Base-by-base conservation (phyloP, 2,329 filamentous ascomycete species). In the Scedosporium dehoogii region DNA sequence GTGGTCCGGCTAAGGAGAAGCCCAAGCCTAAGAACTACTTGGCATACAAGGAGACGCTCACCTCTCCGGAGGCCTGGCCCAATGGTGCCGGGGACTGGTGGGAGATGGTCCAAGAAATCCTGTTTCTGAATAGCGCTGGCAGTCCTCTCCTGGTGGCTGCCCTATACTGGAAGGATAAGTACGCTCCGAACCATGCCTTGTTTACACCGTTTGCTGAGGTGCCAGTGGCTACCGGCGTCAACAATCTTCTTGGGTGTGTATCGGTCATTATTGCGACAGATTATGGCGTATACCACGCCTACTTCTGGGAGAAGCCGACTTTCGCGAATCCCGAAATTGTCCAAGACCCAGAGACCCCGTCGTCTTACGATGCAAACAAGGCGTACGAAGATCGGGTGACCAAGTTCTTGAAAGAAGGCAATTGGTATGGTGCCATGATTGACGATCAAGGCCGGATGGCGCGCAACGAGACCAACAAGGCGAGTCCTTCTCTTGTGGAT, bases 341-440 rank as follows among this genome's bases (percentile, higher is more conserved):
- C 18, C 25, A 58, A 21, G 55, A 53, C 21, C n/a, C 56, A 27
- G 23, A 16, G 14, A 42, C 27, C 10, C 6, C 38, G 9, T 14
- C 18, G 9, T 18, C 10, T n/a, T 56, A 53, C 41, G 61, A 58
- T 21, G n/a, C 16, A 25, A 12, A 58, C 16, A 14, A 33, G 53
- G 27, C 25, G 14, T 60, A 53, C 23, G 29, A 58, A 23, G 23
- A 53, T 16, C 53, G 61, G 18, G 61, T 62, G 33, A 58, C 53
- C n/a, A 42, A 62, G 14, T 62, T 62, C 25, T 25, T 61, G 23
- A 21, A 51, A 12, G n/a, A 58, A 10, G 61, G 61, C 6, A 62
- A 58, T 33, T 23, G 33, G n/a, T 25, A 33, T 18, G 18, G 29
- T 18, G 16, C 27, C 33, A 41, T 42, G 57, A 7, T 53, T 18